These are phyloP conservation scores for Thielaviopsis ethacetica DNA, from an alignment of 2,329 filamentous ascomycete species.

Conservation along the genomic window DNA sequence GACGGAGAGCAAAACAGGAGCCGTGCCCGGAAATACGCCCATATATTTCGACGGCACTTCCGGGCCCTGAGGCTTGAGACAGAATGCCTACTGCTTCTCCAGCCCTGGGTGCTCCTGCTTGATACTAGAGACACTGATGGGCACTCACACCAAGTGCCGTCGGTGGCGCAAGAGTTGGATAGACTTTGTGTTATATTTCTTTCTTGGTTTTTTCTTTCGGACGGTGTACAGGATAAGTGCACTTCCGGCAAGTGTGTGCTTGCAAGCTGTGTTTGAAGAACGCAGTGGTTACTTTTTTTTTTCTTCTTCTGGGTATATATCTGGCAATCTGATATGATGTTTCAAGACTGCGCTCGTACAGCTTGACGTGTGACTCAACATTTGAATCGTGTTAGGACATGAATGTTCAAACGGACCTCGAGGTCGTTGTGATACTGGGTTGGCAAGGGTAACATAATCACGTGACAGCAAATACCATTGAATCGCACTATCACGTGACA, in stretches of 20 bases:
- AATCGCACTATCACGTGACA: too few species aligned
- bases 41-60: conserved; percentile 1
- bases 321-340: neutral
- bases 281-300: neutral
- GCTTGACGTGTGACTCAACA: neutral
- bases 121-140: neutral
- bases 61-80: neutral
- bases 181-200: conserved; percentile 3
- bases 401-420: too few species aligned
- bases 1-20: neutral
- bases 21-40: conserved; percentile 1
- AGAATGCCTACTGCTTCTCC: conserved; percentile 2
- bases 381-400: too few species aligned
- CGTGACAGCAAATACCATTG: too few species aligned
- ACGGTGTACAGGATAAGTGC: neutral
- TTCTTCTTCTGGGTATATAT: neutral
- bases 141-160: neutral
- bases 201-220: neutral
- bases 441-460: too few species aligned
- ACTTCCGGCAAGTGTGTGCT: neutral
- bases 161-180: conserved; percentile 2
- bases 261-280: neutral
- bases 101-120: neutral
- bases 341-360: neutral
- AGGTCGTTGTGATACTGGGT: too few species aligned